Conservation (phyloP, 2,329 filamentous ascomycete genomes). For the Penicillium sp. region DNA sequence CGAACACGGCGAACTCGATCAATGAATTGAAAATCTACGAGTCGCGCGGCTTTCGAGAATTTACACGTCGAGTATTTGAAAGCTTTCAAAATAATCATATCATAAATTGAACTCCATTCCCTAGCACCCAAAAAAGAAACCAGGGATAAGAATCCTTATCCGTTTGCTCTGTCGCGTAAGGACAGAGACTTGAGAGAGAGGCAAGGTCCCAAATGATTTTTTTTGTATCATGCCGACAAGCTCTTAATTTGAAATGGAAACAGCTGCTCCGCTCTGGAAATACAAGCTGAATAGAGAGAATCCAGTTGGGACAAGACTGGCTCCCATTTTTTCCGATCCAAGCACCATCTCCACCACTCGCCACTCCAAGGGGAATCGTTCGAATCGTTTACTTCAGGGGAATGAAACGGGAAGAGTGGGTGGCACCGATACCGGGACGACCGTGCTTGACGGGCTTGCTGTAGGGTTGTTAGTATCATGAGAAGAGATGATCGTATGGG, state of each 20-base stretch:
- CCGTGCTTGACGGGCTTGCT: slow-evolving; percentile 99
- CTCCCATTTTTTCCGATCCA: slow-evolving; percentile 33
- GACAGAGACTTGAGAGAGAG: slow-evolving; percentile 31
- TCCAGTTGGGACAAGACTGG: slow-evolving; percentile 24
- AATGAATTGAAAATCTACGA: not conserved
- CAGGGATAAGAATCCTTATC: slow-evolving; percentile 8
- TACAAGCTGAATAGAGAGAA: slow-evolving; percentile 35
- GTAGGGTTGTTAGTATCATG: slow-evolving; percentile 46
- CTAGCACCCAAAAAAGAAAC: slow-evolving; percentile 15
- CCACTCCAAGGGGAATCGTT: slow-evolving; percentile 36
- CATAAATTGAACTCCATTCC: slow-evolving; percentile 37
- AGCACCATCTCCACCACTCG: slow-evolving; percentile 33
- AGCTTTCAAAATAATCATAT: slow-evolving; percentile 15
- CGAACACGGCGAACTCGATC: too few relatives aligned
- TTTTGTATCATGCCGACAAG: slow-evolving; percentile 31
- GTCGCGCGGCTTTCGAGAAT: not conserved
- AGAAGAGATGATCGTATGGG: too few relatives aligned
- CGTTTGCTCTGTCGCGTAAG: slow-evolving; percentile 40
- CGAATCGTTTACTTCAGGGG: slow-evolving; percentile 81
- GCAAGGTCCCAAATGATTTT: slow-evolving; percentile 14
- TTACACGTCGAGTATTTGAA: not conserved
- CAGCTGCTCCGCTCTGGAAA: slow-evolving; percentile 36
- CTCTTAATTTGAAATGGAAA: slow-evolving; percentile 38
- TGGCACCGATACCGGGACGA: slow-evolving; percentile 99
- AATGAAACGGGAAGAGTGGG: slow-evolving; percentile 99